Evolutionary conservation across 306 rosid species (phyloP), one percentile per base, ranked within the genome.

Genomic region (Inga leiocalycina): DNA sequence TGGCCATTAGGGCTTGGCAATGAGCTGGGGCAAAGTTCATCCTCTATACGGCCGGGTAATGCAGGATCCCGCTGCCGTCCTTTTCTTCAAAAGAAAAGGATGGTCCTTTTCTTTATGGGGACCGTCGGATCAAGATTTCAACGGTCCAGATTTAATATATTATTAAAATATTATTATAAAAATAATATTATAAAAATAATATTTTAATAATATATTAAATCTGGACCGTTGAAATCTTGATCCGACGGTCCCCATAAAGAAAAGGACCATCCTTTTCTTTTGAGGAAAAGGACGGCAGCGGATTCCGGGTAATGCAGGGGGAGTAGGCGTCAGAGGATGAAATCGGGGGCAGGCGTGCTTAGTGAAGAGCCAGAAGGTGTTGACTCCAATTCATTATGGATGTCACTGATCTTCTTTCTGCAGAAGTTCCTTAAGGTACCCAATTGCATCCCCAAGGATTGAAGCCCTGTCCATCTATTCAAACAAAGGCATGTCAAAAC

Each of bases 391-490:
- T 96, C 99, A 35, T 86, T 94, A 65, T 96, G 94, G 20, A 96
- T 94, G 65, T 86, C 95, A 82, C 90, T 91, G 83, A 96, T 96
- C 90, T 27, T 27, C 27, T 27, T 93, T 91, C 81, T 94, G 98
- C 77, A 94, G 86, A 43, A 96, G 97, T 76, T 94, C 98, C 83
- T 94, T 96, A 88, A 94, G 80, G 90, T 96, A 96, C 80, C 94
- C 99, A 10, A 96, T 92, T 79, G 98, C 98, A 80, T 94, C 99
- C 79, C 99, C 99, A 43, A 96, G 97, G 37, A 96, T 96, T 57
- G 99, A 94, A 78, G 99, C 99, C 89, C 99, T 94, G 79, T 96
- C 99, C 99, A 96, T 96, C 99, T 96, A 84, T 44, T 61, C 72
- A 75, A 71, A 2, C 46, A 79, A 74, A 77, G 10, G 69, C 69